A percentile compares a stretch with the other conserved stretches of the same genome.
Conservation (phyloP, 2,329 filamentous ascomycete species). For the Beauveria bassiana region DNA sequence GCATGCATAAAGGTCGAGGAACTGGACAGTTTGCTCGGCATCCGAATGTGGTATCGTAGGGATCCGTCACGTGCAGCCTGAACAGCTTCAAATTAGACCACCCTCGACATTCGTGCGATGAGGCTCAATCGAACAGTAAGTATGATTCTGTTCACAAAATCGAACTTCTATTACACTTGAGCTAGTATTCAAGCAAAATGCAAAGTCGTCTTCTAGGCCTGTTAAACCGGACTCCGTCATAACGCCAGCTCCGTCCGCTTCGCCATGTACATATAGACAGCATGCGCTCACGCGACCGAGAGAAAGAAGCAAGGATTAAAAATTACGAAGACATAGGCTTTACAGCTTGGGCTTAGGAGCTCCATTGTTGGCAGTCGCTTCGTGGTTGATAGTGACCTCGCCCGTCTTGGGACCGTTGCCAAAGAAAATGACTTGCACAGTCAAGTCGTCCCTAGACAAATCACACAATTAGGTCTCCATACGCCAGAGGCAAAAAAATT, state of each 20-base stretch:
- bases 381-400: slow-evolving; percentile 73
- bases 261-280: background rate
- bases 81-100: background rate
- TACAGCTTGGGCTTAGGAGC: slow-evolving; percentile 33
- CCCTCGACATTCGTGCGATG: background rate
- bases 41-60: background rate
- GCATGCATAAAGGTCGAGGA: background rate
- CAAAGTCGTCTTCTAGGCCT: background rate
- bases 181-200: background rate
- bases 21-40: background rate
- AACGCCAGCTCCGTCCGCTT: background rate
- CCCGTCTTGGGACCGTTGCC: slow-evolving; percentile 72
- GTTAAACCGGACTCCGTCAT: background rate
- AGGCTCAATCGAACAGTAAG: no score
- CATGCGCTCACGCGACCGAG: background rate
- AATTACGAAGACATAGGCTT: slow-evolving; percentile 19
- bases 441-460: slow-evolving; percentile 73
- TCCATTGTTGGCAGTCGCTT: slow-evolving; percentile 60
- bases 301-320: background rate
- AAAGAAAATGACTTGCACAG: slow-evolving; percentile 98
- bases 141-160: no score
- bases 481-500: no score
- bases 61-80: slow-evolving; percentile 2
- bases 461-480: background rate
- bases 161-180: background rate